These are phyloP conservation scores for Akebia trifoliata DNA, from an alignment of 164 flowering plant species.

Conservation along the genomic window DNA sequence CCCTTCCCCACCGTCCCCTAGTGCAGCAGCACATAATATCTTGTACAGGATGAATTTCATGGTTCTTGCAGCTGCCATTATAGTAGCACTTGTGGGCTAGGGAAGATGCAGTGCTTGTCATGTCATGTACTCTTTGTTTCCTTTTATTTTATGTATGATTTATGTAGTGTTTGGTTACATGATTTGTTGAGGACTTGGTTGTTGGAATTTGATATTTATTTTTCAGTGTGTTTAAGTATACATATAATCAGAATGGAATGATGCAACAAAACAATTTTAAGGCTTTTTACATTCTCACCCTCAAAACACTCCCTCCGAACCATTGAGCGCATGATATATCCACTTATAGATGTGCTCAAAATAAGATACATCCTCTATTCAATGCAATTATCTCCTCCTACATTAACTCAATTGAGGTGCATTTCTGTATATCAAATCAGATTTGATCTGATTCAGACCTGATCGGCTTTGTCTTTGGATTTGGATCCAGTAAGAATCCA, in stretches of 20 bases:
- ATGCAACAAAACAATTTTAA: background rate
- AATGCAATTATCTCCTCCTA: too few species aligned
- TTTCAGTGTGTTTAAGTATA: background rate
- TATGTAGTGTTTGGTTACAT: background rate
- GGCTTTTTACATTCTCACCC: too few species aligned
- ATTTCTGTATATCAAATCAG: too few species aligned
- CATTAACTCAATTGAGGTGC: too few species aligned
- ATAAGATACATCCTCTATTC: too few species aligned
- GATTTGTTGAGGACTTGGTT: background rate
- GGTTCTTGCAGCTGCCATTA: constrained; percentile 27
- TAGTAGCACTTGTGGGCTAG: constrained; percentile 35
- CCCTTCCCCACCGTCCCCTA: constrained; percentile 8
- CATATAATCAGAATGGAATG: background rate
- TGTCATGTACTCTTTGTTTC: background rate
- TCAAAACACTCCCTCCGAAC: too few species aligned
- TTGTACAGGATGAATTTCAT: constrained; percentile 4
- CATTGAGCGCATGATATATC: too few species aligned
- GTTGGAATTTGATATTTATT: background rate
- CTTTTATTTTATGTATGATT: constrained; percentile 7
- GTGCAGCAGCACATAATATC: constrained; percentile 19
- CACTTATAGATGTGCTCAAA: too few species aligned
- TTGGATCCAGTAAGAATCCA: too few species aligned
- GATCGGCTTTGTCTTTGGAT: too few species aligned
- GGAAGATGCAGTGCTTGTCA: constrained; percentile 50
- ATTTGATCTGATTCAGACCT: too few species aligned